Evolutionary conservation across 2,329 filamentous ascomycete genomes (phyloP).

Genomic region (Trichoderma breve): DNA sequence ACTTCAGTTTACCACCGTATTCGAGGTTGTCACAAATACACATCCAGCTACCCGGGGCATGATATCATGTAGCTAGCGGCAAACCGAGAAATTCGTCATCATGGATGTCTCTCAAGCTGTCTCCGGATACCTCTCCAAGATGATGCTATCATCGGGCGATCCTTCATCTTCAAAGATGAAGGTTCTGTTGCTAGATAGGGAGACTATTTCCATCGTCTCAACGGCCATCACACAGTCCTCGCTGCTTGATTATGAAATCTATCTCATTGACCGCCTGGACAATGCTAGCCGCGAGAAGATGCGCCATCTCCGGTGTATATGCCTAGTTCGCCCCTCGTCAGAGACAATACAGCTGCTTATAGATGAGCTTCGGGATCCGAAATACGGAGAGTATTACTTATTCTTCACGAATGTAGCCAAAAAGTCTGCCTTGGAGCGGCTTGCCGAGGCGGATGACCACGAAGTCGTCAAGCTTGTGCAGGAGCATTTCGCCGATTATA

Average conservation of each 20-base stretch:
- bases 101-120: slow-evolving; percentile 97
- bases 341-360: slow-evolving; percentile 92
- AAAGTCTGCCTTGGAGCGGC: slow-evolving; percentile 88
- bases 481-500: slow-evolving; percentile 94
- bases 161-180: slow-evolving; percentile 89
- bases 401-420: slow-evolving; percentile 98
- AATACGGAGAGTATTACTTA: slow-evolving; percentile 95
- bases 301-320: slow-evolving; percentile 91
- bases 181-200: slow-evolving; percentile 87
- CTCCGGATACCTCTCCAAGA: slow-evolving; percentile 93
- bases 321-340: slow-evolving; percentile 86
- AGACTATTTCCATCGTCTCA: slow-evolving; percentile 91
- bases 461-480: slow-evolving; percentile 93
- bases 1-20: not conserved
- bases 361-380: slow-evolving; percentile 92
- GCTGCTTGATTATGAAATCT: slow-evolving; percentile 93
- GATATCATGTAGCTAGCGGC: slow-evolving; percentile 13
- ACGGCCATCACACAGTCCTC: slow-evolving; percentile 94
- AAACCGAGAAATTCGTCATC: slow-evolving; percentile 28
- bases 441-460: slow-evolving; percentile 95
- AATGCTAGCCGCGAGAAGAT: slow-evolving; percentile 92
- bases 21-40: not conserved
- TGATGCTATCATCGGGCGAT: slow-evolving; percentile 75
- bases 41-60: not conserved
- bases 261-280: slow-evolving; percentile 93